These are phyloP conservation scores for Fusarium caatingaense DNA, from an alignment of 2,329 filamentous ascomycete species.

Conservation along the genomic window DNA sequence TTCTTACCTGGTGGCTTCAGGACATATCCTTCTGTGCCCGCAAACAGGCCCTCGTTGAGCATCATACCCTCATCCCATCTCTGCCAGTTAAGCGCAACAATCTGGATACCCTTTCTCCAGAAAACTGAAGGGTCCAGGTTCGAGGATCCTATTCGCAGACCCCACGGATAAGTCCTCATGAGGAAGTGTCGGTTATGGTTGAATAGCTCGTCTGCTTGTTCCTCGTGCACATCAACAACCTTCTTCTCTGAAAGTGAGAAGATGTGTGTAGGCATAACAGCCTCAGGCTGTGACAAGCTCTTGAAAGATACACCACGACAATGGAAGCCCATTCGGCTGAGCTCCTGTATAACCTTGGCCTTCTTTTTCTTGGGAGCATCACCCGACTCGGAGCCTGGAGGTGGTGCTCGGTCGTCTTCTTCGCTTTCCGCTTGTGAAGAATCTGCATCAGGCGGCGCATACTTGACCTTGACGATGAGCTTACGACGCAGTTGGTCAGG, in stretches of 20 bases:
- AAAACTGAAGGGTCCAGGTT: constrained; percentile 88
- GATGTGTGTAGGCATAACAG: constrained; percentile 73
- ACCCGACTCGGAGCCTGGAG: constrained; percentile 42
- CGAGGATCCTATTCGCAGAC: constrained; percentile 82
- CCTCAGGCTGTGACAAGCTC: constrained; percentile 77
- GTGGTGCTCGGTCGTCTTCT: constrained; percentile 54
- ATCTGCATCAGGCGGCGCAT: constrained; percentile 59
- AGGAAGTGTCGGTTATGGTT: constrained; percentile 83
- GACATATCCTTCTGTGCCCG: constrained; percentile 83
- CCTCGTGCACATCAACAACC: constrained; percentile 70
- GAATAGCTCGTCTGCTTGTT: constrained; percentile 69
- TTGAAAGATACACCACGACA: constrained; percentile 87
- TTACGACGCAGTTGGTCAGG: constrained; percentile 78
- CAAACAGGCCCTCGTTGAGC: constrained; percentile 94
- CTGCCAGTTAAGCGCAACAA: constrained; percentile 96
- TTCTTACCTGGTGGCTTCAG: constrained; percentile 78
- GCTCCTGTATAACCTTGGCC: constrained; percentile 75
- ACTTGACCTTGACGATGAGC: constrained; percentile 87
- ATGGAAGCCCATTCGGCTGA: constrained; percentile 84
- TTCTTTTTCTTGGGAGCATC: constrained; percentile 64
- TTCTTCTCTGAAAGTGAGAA: constrained; percentile 74
- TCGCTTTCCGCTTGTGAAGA: constrained; percentile 51
- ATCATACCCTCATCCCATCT: constrained; percentile 92
- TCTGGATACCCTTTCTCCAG: constrained; percentile 90
- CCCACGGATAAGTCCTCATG: constrained; percentile 90